Base-by-base conservation (phyloP, 148 eudicot genomes). In the Vaccinium corymbosum region DNA sequence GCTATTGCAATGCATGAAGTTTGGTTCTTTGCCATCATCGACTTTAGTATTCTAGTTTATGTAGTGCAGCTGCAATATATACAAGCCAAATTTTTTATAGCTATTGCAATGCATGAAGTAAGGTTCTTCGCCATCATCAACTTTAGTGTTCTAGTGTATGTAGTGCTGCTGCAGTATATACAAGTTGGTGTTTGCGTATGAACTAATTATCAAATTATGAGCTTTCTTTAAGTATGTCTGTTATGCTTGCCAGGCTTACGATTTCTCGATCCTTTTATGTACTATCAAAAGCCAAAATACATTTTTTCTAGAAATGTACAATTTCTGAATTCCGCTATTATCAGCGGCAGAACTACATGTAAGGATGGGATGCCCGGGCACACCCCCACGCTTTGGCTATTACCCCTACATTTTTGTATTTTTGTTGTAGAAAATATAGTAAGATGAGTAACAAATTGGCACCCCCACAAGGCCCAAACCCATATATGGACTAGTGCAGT, bases 281-380 rank as follows among this genome's bases (percentile, higher is more conserved):
- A 35, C 17, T 6, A 51, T 20, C 20, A 50, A 48, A 25, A 49
- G 6, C 17, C 35, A 76, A 49, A 49, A 76, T 11, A 12, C 66
- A 16, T n/a, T 56, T 59, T 29, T 83, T 85, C 84, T 16, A 5
- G 46, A 59, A 50, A 29, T 11, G 29, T 51, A 25, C 50, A 3
- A 11, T 76, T 38, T 15, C 27, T 72, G 13, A 62, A 29, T 61
- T 50, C 81, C 85, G 57, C 70, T 51, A 79, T 32, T 29, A 59
- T 42, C 35, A 38, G 42, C 1, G 42, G 42, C 42, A 38, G 42
- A 38, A 38, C 42, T 38, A 38, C 42, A 38, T 38, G 42, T 4
- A 38, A 38, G 42, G 42, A 38, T 38, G 42, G 42, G 42, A 1
- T 32, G 35, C 35, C 35, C 35, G 35, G 35, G 35, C 35, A 32